A percentile compares a stretch with the other conserved stretches of the same genome.
These are phyloP conservation scores for Metschnikowia reukaufii DNA, from an alignment of 805 yeast species.

Conservation along the genomic window DNA sequence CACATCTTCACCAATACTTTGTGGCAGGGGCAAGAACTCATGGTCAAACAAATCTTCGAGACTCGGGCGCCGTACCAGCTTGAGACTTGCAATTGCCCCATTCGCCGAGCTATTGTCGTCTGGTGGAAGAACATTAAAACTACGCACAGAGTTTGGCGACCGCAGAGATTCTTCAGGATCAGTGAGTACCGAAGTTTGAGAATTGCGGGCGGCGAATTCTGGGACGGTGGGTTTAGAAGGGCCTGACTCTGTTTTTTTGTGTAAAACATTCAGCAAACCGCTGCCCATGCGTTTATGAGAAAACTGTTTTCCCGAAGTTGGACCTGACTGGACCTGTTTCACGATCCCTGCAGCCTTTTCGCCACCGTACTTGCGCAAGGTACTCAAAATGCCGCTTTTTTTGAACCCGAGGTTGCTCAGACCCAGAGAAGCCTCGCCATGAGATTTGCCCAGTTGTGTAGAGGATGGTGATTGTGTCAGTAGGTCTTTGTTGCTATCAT, in stretches of 20 bases:
- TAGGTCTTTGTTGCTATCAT: slow-evolving; percentile 1
- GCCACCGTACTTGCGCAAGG: slow-evolving; percentile 41
- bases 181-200: slow-evolving; percentile 1
- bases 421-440: slow-evolving; percentile 11
- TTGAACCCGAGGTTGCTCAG: slow-evolving; percentile 14
- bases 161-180: not conserved
- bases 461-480: not conserved
- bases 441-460: not conserved
- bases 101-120: slow-evolving; percentile 7
- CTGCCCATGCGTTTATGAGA: slow-evolving; percentile 12
- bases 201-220: not conserved
- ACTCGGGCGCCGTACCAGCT: not conserved
- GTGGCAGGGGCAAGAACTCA: slow-evolving; percentile 15
- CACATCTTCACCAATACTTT: slow-evolving; percentile 19
- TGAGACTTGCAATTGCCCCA: not conserved
- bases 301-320: slow-evolving; percentile 2
- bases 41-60: slow-evolving; percentile 11
- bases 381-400: slow-evolving; percentile 40
- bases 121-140: slow-evolving; percentile 2
- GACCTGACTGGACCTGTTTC: slow-evolving; percentile 25
- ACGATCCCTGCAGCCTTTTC: slow-evolving; percentile 40
- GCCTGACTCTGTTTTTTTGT: not conserved
- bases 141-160: slow-evolving; percentile 16
- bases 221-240: not conserved
- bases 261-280: slow-evolving; percentile 6